Percentiles rank a stretch among this genome's conserved stretches.
These are phyloP conservation scores for Trametes maxima DNA, from an alignment of 768 basidiomycete species.

Conservation along the genomic window DNA sequence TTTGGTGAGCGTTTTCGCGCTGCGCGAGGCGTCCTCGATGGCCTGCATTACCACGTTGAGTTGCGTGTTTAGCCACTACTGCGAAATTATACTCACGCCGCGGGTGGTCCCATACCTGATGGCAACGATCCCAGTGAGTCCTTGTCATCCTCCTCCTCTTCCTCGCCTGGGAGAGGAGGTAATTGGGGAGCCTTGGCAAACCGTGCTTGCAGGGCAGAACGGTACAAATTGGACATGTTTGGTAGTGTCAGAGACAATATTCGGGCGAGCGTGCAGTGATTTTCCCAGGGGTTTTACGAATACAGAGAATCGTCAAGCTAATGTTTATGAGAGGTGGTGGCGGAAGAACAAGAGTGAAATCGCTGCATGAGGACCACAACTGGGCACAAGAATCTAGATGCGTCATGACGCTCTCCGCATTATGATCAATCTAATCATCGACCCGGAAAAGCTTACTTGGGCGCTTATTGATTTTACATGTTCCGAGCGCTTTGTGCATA, in stretches of 20 bases:
- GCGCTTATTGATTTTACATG: too few relatives aligned
- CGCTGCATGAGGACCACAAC: too few relatives aligned
- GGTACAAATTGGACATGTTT: constrained; percentile 70
- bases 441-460: too few relatives aligned
- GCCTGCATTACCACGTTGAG: constrained; percentile 6
- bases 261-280: neutral
- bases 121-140: constrained; percentile 67
- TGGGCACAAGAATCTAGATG: too few relatives aligned
- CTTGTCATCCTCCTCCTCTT: constrained; percentile 55
- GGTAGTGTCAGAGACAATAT: neutral
- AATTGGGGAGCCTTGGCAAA: constrained; percentile 72
- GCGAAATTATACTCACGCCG: constrained; percentile 48
- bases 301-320: too few relatives aligned
- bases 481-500: too few relatives aligned
- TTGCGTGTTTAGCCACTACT: neutral
- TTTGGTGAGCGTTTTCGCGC: constrained; percentile 46
- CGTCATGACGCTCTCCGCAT: too few relatives aligned
- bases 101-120: constrained; percentile 58
- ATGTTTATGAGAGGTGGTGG: too few relatives aligned
- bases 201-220: constrained; percentile 75
- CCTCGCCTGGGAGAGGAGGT: constrained; percentile 46
- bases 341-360: neutral
- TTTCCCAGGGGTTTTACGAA: too few relatives aligned
- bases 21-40: constrained; percentile 20
- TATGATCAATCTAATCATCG: too few relatives aligned